Conservation (phyloP, 1,284 basidiomycete species). For the Heterobasidion occidentale region DNA sequence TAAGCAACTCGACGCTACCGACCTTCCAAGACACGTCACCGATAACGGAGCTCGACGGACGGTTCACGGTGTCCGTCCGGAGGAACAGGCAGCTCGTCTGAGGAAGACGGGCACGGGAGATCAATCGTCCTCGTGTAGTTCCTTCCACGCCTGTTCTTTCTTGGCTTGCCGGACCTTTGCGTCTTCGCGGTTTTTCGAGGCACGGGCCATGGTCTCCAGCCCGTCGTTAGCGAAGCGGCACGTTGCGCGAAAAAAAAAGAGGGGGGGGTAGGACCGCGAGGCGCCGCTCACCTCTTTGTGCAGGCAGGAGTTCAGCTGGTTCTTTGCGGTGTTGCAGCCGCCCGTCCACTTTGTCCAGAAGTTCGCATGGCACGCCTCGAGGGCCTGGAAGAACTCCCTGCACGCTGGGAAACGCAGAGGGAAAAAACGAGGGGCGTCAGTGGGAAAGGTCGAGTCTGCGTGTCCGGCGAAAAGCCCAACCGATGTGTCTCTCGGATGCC, state of each 20-base stretch:
- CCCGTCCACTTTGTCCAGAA: conserved; percentile 59
- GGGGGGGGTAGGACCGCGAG: conserved; percentile 1
- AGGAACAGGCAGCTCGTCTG: background rate
- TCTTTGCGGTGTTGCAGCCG: conserved; percentile 67
- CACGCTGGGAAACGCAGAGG: conserved; percentile 38
- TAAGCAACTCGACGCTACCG: no score
- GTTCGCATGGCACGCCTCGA: conserved; percentile 57
- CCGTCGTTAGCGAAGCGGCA: conserved; percentile 1
- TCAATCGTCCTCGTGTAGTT: conserved; percentile 44
- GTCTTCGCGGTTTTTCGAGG: conserved; percentile 58
- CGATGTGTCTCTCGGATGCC: conserved; percentile 60
- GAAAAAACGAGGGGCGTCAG: conserved; percentile 1
- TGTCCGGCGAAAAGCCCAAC: conserved; percentile 25
- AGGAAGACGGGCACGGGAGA: background rate
- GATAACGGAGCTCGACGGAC: no score
- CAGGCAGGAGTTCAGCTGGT: conserved; percentile 67
- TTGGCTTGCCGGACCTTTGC: conserved; percentile 54
- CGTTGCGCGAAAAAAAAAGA: background rate
- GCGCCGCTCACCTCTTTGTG: conserved; percentile 58
- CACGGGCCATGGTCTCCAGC: conserved; percentile 57
- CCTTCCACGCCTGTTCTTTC: conserved; percentile 52
- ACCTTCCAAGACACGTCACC: no score
- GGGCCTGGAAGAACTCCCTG: conserved; percentile 66
- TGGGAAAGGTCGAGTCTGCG: background rate
- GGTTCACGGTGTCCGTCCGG: no score